Percentiles rank a stretch among this genome's conserved stretches.
phyloP scores from a whole-genome alignment of 176 grass and related monocot genomes.

The Aegilops speltoides region DNA sequence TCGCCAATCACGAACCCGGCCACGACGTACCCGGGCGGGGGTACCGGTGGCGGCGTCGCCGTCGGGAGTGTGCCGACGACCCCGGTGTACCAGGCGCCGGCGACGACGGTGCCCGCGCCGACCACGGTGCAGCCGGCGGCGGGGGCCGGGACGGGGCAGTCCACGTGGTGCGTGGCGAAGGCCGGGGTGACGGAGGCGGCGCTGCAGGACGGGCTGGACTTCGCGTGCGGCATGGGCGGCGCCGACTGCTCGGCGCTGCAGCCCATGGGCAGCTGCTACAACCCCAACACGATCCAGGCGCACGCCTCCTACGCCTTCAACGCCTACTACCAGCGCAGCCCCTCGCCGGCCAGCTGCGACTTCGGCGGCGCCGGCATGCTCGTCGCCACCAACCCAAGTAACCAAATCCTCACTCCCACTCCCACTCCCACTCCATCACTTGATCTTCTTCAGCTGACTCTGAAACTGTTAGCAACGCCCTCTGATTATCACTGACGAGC shows the following conservation, averaged over 20 bases:
- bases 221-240: conserved; percentile 80
- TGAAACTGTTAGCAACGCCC: neutral
- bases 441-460: neutral
- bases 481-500: neutral
- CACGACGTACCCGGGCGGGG: conserved; percentile 51
- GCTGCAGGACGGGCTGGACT: conserved; percentile 79
- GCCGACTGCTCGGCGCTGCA: conserved; percentile 86
- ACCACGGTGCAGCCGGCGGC: conserved; percentile 38
- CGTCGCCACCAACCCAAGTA: conserved; percentile 86
- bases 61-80: conserved; percentile 20
- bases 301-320: conserved; percentile 98
- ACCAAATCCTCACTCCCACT: neutral
- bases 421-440: neutral
- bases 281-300: conserved; percentile 66
- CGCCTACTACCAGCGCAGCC: conserved; percentile 88
- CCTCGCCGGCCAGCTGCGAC: conserved; percentile 81
- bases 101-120: conserved; percentile 36
- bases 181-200: conserved; percentile 39
- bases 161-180: conserved; percentile 84
- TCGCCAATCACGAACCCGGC: conserved; percentile 70
- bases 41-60: neutral
- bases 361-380: conserved; percentile 88
- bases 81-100: conserved; percentile 46
- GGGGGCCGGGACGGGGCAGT: conserved; percentile 39
- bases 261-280: conserved; percentile 83